Percentiles rank a stretch among this genome's conserved stretches.
phyloP scores from a whole-genome alignment of 2,329 filamentous ascomycete genomes.

The Diplodia corticola region DNA sequence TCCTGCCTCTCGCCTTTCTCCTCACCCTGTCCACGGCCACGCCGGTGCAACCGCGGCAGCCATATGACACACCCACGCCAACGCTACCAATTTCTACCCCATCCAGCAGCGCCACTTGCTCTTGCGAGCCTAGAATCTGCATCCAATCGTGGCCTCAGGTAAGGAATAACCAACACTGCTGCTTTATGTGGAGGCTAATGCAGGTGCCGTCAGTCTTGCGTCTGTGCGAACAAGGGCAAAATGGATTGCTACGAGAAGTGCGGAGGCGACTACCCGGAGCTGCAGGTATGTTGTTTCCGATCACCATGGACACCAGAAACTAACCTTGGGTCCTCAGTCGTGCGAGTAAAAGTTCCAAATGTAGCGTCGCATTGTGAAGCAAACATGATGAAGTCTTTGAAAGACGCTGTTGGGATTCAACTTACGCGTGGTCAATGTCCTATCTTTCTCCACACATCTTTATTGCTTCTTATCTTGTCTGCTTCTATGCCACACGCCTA shows the following conservation, averaged over 20 bases:
- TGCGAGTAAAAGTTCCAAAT: background rate
- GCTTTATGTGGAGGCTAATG: background rate
- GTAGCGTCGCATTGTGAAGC: background rate
- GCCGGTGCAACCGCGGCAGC: background rate
- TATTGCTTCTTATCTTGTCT: background rate
- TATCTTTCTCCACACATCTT: background rate
- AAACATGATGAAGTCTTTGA: background rate
- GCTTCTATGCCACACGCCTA: background rate
- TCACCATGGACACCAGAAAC: background rate
- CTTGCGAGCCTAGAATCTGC: constrained; percentile 20
- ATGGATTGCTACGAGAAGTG: constrained; percentile 22
- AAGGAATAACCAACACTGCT: background rate
- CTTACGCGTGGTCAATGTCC: background rate
- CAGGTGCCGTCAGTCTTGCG: constrained; percentile 4
- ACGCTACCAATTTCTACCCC: background rate
- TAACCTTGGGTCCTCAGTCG: background rate
- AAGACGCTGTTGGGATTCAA: background rate
- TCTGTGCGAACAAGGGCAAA: constrained; percentile 20
- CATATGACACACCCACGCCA: background rate
- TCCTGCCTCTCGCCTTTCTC: constrained; percentile 2
- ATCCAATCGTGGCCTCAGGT: constrained; percentile 21
- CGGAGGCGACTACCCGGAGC: constrained; percentile 15
- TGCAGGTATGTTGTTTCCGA: constrained; percentile 2
- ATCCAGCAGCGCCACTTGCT: constrained; percentile 15
- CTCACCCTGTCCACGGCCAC: background rate